phyloP scores from a whole-genome alignment of 805 yeast genomes.

The Spathaspora hagerdaliae region DNA sequence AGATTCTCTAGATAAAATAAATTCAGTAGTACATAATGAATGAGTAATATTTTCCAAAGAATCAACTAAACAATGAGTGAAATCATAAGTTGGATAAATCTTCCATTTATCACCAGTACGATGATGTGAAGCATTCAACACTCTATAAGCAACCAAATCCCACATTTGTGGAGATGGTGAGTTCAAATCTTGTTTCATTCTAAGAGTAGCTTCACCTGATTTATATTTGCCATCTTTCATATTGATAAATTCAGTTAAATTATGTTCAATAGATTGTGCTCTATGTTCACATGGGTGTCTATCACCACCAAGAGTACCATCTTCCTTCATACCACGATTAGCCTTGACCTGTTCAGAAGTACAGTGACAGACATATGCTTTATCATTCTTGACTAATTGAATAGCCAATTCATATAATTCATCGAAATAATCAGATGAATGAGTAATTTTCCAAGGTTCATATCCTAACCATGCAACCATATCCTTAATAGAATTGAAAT shows the following conservation, averaged over 20 bases:
- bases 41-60: conserved; percentile 94
- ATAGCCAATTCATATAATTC: conserved; percentile 86
- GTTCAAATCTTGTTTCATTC: conserved; percentile 91
- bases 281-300: conserved; percentile 83
- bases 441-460: conserved; percentile 88
- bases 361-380: conserved; percentile 91
- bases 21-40: conserved; percentile 94
- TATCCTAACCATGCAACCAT: conserved; percentile 95
- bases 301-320: conserved; percentile 92
- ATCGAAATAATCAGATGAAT: conserved; percentile 94
- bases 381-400: conserved; percentile 61
- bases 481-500: conserved; percentile 75
- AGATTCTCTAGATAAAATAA: conserved; percentile 84
- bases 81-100: conserved; percentile 97
- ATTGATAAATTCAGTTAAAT: conserved; percentile 73
- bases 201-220: conserved; percentile 89
- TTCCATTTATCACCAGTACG: conserved; percentile 98
- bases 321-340: conserved; percentile 86
- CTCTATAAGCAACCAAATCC: conserved; percentile 98
- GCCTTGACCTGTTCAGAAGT: conserved; percentile 86
- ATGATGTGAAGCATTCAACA: conserved; percentile 86
- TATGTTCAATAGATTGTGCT: conserved; percentile 64
- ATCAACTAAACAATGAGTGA: conserved; percentile 98
- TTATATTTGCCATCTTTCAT: conserved; percentile 88
- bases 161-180: conserved; percentile 99